Evolutionary conservation across 169 alveolate species (phyloP), one percentile per base, ranked within the genome.

Genomic region (Plasmodium yoelii): DNA sequence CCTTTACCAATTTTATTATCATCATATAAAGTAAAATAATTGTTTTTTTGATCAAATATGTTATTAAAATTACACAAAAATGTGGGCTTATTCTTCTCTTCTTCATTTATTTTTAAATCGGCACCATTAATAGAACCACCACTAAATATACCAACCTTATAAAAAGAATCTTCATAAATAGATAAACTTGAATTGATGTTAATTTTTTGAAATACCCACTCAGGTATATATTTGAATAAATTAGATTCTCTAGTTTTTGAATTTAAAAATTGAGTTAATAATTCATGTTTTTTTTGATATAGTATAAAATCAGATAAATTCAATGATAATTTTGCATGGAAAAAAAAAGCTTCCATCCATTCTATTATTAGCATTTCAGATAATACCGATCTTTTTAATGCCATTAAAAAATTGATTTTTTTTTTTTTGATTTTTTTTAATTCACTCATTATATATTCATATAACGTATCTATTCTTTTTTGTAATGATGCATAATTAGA

Each of bases 261-360:
- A 12, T 26, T 67, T 67, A 82, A 67, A 56, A 67, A 82, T 1
- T 82, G 53, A 1, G 47, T 70, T 39, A 70, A 56, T 42, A 82
- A 67, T 65, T 82, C 57, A 67, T 82, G 90, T 39, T 67, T 82
- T n/a, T 82, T 82, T 26, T 82, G 84, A 56, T 82, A 67, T 82
- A 65, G 26, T 18, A 82, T 82, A 24, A 82, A 82, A 18, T 82
- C 64, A 9, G 84, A 67, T 22, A 82, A 53, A 67, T 75, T 69
- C 26, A 84, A 60, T 5, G 90, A 63, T 34, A 71, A 53, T 53
- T 87, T 73, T 5, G 92, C 70, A 60, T 87, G 87, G 68, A 73
- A 72, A 12, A 64, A 90, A 51, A 90, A 69, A 42, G 92, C 97
- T 90, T 96, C 97, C 92, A 94, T 92, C 98, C 98, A 96, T 55